Evolutionary conservation across 2,329 filamentous ascomycete species (phyloP).

Genomic region (Coleophoma cylindrospora): DNA sequence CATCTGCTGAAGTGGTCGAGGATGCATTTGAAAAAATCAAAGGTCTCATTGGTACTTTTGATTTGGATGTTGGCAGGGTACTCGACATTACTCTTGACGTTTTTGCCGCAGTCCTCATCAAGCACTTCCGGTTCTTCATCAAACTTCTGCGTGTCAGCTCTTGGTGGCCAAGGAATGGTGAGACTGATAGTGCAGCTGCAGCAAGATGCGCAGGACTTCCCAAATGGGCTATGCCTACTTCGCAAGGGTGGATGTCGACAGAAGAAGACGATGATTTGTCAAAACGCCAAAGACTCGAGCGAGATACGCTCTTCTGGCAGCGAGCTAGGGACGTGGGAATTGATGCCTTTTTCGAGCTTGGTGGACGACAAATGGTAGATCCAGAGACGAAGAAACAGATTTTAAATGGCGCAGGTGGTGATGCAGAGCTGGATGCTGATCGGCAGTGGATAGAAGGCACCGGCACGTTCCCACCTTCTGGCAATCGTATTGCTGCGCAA

Average conservation of each 20-base stretch:
- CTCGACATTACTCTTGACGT: slow-evolving; percentile 94
- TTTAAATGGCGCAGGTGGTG: slow-evolving; percentile 32
- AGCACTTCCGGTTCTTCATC: slow-evolving; percentile 90
- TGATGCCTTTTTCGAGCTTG: slow-evolving; percentile 85
- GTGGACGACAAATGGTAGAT: slow-evolving; percentile 62
- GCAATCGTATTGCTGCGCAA: slow-evolving; percentile 89
- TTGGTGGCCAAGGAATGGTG: slow-evolving; percentile 81
- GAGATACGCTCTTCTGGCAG: slow-evolving; percentile 78
- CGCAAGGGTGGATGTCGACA: slow-evolving; percentile 53
- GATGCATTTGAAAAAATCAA: slow-evolving; percentile 90
- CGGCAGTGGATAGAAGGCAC: slow-evolving; percentile 76
- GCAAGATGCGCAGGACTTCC: slow-evolving; percentile 62
- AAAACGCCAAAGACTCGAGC: slow-evolving; percentile 49
- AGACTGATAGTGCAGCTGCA: slow-evolving; percentile 37
- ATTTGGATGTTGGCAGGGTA: slow-evolving; percentile 91
- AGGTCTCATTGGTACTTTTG: slow-evolving; percentile 92
- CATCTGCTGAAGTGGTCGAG: slow-evolving; percentile 70
- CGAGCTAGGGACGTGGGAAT: slow-evolving; percentile 71
- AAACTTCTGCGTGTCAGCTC: slow-evolving; percentile 88
- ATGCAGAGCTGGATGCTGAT: slow-evolving; percentile 45
- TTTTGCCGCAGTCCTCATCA: slow-evolving; percentile 88
- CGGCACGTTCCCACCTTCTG: slow-evolving; percentile 74
- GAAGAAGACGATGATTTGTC: slow-evolving; percentile 65
- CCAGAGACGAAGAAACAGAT: slow-evolving; percentile 44
- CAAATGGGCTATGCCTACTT: slow-evolving; percentile 75